phyloP scores from a whole-genome alignment of 2,329 filamentous ascomycete species.

The Orbilia oligospora region DNA sequence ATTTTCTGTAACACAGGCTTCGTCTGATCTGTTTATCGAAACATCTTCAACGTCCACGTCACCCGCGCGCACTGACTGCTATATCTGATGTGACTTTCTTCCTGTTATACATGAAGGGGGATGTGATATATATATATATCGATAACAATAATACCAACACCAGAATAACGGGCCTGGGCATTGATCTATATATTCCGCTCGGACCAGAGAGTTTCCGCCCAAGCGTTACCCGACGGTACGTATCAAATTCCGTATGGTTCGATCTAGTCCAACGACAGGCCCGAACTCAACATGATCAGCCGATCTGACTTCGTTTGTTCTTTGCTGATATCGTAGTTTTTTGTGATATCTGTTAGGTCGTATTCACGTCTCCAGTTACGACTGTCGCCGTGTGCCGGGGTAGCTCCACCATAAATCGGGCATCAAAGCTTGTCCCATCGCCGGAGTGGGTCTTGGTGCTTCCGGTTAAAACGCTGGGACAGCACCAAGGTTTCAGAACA shows the following conservation, averaged over 20 bases:
- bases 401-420: slow-evolving; percentile 43
- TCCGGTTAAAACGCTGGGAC: slow-evolving; percentile 60
- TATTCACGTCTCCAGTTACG: slow-evolving; percentile 19
- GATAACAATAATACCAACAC: neutral
- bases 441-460: slow-evolving; percentile 50
- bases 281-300: neutral
- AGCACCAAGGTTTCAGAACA: slow-evolving; percentile 60
- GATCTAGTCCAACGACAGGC: neutral
- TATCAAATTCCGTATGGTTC: neutral
- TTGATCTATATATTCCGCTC: slow-evolving; percentile 15
- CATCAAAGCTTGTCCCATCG: slow-evolving; percentile 40
- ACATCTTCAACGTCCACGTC: neutral
- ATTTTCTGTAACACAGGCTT: slow-evolving; percentile 5
- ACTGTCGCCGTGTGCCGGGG: slow-evolving; percentile 50
- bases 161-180: slow-evolving; percentile 5
- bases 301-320: neutral
- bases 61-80: slow-evolving; percentile 16
- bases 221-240: slow-evolving; percentile 9
- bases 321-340: slow-evolving; percentile 23
- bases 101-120: neutral
- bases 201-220: slow-evolving; percentile 8
- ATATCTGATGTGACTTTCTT: slow-evolving; percentile 17
- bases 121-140: neutral
- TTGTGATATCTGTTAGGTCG: slow-evolving; percentile 38
- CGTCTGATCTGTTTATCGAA: slow-evolving; percentile 27